Percentiles rank a stretch among this genome's conserved stretches.
These are phyloP conservation scores for Ligustrum vulgare DNA, from an alignment of 257 asterid species.

Conservation along the genomic window DNA sequence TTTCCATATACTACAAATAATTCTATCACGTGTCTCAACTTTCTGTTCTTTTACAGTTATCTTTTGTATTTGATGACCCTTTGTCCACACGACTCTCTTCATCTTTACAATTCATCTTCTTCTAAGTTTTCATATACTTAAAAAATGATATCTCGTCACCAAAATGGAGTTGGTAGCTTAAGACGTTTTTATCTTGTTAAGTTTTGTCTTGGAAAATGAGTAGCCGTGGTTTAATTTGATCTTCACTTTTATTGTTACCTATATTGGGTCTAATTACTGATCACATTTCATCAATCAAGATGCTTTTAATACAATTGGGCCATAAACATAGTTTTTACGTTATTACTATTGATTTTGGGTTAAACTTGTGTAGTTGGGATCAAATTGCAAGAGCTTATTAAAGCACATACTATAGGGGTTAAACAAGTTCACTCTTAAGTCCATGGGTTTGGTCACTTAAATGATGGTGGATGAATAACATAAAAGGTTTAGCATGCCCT, in stretches of 20 bases:
- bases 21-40: background rate
- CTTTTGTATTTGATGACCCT: too few relatives aligned
- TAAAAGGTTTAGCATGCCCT: too few relatives aligned
- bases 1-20: background rate
- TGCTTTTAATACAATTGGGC: background rate
- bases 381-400: slow-evolving; percentile 1
- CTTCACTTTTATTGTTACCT: background rate
- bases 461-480: too few relatives aligned
- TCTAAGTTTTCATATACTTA: background rate
- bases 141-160: background rate
- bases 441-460: too few relatives aligned
- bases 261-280: background rate
- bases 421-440: background rate
- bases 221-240: background rate
- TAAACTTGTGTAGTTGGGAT: background rate
- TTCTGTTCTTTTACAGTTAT: too few relatives aligned
- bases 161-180: background rate
- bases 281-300: background rate
- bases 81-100: background rate
- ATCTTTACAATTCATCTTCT: background rate
- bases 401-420: background rate
- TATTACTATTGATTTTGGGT: background rate
- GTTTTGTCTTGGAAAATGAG: background rate
- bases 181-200: background rate
- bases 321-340: background rate